Percentiles rank a stretch among this genome's conserved stretches.
Conservation (phyloP, 75 land plant species). For the Pinus albicaulis region DNA sequence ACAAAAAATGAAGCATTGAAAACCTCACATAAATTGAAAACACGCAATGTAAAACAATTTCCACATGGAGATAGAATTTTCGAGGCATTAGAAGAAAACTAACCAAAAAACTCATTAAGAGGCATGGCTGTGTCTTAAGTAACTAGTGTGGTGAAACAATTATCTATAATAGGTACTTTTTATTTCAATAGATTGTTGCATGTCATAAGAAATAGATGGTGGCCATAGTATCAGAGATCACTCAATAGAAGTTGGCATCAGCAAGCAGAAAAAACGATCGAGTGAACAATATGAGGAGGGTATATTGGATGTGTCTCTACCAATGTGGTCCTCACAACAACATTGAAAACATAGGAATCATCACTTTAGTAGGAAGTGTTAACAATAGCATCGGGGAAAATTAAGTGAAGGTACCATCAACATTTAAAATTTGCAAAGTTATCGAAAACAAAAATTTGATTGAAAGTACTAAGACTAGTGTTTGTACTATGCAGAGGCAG, state of each 20-base stretch:
- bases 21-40: neutral
- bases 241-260: neutral
- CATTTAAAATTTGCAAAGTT: slow-evolving; percentile 24
- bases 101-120: neutral
- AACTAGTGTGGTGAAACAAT: neutral
- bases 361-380: slow-evolving; percentile 38
- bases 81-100: neutral
- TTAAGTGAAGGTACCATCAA: slow-evolving; percentile 40
- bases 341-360: neutral
- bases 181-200: neutral
- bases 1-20: neutral
- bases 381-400: slow-evolving; percentile 58
- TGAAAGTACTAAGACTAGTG: slow-evolving; percentile 49
- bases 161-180: neutral
- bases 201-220: neutral
- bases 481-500: slow-evolving; percentile 52
- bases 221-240: neutral
- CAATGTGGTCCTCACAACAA: slow-evolving; percentile 1
- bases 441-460: slow-evolving; percentile 18
- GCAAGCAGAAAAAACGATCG: neutral
- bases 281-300: neutral
- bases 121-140: neutral
- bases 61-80: neutral
- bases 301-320: slow-evolving; percentile 1
- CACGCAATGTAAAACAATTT: neutral